A percentile compares a stretch with the other conserved stretches of the same genome.
Evolutionary conservation across 208 protist genomes (phyloP).

Genomic region (Leishmania martiniquensis): DNA sequence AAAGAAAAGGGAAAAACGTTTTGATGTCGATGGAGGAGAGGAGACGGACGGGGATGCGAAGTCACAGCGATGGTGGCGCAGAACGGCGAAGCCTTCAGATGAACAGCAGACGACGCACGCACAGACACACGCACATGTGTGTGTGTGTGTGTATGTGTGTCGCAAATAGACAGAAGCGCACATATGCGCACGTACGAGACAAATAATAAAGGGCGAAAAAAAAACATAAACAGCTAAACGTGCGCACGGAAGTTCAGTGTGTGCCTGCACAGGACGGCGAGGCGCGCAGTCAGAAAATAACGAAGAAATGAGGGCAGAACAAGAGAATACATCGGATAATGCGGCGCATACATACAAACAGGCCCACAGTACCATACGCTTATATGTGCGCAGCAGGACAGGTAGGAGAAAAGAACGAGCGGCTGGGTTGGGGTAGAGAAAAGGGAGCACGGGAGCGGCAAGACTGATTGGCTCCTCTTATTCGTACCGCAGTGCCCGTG

Average conservation of each 20-base stretch:
- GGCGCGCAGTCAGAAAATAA: neutral
- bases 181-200: neutral
- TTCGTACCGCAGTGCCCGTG: neutral
- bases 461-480: neutral
- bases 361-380: neutral
- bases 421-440: neutral
- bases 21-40: neutral
- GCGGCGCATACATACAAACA: neutral
- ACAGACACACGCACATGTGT: neutral
- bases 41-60: neutral
- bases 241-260: neutral
- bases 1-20: neutral
- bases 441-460: neutral
- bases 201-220: no score
- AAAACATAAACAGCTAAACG: neutral
- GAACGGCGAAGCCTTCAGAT: neutral
- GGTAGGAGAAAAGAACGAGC: neutral
- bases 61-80: neutral
- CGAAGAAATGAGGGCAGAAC: neutral
- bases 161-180: neutral
- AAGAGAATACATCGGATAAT: conserved; percentile 4
- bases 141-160: no score
- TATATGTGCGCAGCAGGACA: conserved; percentile 1
- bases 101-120: neutral
- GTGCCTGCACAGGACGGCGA: neutral